These are phyloP conservation scores for Coemansia sp. DNA, from an alignment of 192 early-diverging fungal species.

Conservation along the genomic window DNA sequence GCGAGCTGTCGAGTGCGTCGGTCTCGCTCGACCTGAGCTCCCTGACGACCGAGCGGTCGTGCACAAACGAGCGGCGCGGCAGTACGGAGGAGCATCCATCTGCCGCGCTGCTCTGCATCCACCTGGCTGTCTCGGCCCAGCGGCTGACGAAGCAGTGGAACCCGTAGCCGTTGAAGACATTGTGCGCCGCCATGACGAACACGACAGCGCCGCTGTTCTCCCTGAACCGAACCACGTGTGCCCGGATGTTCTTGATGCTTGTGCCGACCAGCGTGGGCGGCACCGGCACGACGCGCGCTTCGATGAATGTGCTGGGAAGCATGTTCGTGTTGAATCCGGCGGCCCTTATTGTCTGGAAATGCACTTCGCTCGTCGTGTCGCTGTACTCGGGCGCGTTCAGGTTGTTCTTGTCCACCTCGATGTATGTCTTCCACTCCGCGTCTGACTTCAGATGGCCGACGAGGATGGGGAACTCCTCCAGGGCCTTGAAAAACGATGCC, in stretches of 20 bases:
- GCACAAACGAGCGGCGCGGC: background rate
- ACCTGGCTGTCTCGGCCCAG: constrained; percentile 7
- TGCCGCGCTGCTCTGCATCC: constrained; percentile 5
- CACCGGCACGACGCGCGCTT: background rate
- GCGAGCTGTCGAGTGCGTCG: background rate
- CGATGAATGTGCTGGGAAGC: background rate
- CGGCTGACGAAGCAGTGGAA: background rate
- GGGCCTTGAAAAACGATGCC: background rate
- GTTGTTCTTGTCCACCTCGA: constrained; percentile 3
- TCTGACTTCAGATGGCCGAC: background rate
- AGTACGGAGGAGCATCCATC: background rate
- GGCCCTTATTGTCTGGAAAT: background rate
- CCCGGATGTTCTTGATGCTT: background rate
- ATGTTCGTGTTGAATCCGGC: constrained; percentile 1
- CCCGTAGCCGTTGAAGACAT: background rate
- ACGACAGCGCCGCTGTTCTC: background rate
- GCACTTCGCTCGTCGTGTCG: background rate
- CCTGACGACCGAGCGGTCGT: background rate
- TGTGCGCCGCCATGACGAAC: background rate
- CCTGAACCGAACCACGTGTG: background rate
- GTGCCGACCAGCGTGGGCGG: background rate
- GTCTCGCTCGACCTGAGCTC: background rate
- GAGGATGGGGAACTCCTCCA: constrained; percentile 6
- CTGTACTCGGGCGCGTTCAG: constrained; percentile 2
- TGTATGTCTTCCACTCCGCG: constrained; percentile 1